Base-by-base conservation (phyloP, 192 early-diverging fungal species). In the Phycomyces blakesleeanus region DNA sequence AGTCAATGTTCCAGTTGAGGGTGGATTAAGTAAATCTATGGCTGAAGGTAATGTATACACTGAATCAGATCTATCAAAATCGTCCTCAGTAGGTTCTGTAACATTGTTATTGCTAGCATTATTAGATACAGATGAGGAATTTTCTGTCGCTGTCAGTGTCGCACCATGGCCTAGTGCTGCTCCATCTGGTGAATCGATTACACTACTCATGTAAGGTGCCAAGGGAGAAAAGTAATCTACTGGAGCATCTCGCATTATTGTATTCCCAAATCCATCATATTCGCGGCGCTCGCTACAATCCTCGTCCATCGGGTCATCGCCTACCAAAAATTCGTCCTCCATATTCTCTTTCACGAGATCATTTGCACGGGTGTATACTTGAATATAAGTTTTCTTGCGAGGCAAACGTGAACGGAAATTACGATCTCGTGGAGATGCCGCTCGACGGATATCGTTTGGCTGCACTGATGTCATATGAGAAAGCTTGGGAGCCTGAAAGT, bases 291-390 rank as follows among this genome's bases (percentile, higher is more conserved):
- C 6, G 70, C 75, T 42, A 75, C 75, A 1, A 73, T 79, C 61
- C 54, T 73, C 34, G 67, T 77, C 21, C 73, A 21, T 40, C 61
- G 74, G 44, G 20, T 61, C 49, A 38, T 61, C 76, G 0, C 61
- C 66, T 21, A 68, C 76, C 38, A 75, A 57, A 14, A 80, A 79
- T 39, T 80, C 79, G 27, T 87, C 84, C 8, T 86, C 85, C 9
- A 78, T 79, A 52, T 82, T 77, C 41, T 85, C 80, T 37, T 75
- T 76, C n/a, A 78, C 72, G 1, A 78, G 70, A n/a, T 78, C 83
- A 6, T 82, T 82, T 15, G 75, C 75, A 55, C 72, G 78, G 11
- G 71, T 74, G 44, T 79, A 85, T 5, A 85, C 77, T 52, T 84
- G 76, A 21, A 85, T 81, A 16, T 61, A 71, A 0, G 83, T 75